These are phyloP conservation scores for Ophiocordyceps sinensis DNA, from an alignment of 2,329 filamentous ascomycete genomes.

Conservation along the genomic window DNA sequence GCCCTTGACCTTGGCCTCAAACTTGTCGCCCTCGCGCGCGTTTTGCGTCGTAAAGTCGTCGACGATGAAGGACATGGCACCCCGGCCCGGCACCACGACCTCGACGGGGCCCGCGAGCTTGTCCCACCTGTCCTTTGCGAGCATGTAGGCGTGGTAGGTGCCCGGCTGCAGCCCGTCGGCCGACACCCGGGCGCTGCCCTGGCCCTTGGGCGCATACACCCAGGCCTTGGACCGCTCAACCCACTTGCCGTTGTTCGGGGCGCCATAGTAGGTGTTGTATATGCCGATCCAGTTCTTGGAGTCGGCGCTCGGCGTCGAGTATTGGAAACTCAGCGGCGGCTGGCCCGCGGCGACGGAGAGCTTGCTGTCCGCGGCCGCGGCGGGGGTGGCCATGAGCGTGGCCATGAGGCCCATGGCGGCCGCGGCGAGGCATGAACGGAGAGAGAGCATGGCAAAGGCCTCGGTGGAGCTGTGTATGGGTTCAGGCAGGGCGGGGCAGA, in stretches of 20 bases:
- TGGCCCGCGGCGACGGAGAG: constrained; percentile 2
- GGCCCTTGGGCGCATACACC: constrained; percentile 14
- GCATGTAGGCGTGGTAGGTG: constrained; percentile 21
- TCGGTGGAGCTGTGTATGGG: background rate
- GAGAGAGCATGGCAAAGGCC: background rate
- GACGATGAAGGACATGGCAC: constrained; percentile 15
- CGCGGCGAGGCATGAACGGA: background rate
- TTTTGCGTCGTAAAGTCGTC: constrained; percentile 18
- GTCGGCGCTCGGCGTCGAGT: constrained; percentile 14
- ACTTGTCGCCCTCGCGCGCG: constrained; percentile 18
- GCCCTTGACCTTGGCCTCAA: constrained; percentile 16
- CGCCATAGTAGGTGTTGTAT: constrained; percentile 18
- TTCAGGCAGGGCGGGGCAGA: background rate
- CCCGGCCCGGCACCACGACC: constrained; percentile 11
- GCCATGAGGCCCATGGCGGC: background rate
- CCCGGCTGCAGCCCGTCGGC: constrained; percentile 12
- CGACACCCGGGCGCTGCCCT: constrained; percentile 14
- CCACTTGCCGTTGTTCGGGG: constrained; percentile 16
- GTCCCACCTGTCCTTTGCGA: constrained; percentile 19
- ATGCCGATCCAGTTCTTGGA: constrained; percentile 23
- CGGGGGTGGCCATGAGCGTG: background rate
- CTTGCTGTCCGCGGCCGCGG: constrained; percentile 1
- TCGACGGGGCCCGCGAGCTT: constrained; percentile 19
- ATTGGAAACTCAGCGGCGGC: constrained; percentile 18
- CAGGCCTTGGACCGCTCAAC: constrained; percentile 16